Evolutionary conservation across 176 grass and related monocot species (phyloP).

Genomic region (Carex parvula): DNA sequence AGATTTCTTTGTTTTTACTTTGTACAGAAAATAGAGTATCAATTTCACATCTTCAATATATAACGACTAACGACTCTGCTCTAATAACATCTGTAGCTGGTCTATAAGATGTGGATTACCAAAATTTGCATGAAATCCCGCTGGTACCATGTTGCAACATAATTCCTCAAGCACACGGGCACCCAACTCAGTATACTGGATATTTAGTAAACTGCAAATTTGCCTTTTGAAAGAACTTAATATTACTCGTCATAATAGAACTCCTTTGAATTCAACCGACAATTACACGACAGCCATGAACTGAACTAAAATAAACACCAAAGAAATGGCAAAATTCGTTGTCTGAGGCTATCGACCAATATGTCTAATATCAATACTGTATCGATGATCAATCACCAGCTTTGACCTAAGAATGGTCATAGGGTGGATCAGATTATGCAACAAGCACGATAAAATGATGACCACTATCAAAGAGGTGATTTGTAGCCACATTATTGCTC

Average conservation of each 20-base stretch:
- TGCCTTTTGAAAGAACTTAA: neutral
- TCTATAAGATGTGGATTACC: neutral
- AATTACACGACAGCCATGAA: neutral
- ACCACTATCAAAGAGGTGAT: neutral
- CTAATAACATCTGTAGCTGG: neutral
- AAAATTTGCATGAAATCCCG: neutral
- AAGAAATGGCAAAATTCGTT: neutral
- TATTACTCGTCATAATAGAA: neutral
- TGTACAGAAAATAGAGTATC: neutral
- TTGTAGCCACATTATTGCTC: neutral
- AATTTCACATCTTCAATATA: neutral
- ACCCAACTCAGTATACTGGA: neutral
- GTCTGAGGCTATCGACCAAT: neutral
- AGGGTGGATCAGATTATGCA: neutral
- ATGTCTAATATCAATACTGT: neutral
- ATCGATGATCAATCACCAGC: neutral
- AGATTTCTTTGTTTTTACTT: neutral
- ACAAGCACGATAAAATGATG: neutral
- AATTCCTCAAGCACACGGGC: neutral
- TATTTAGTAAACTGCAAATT: neutral
- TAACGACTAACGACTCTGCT: neutral
- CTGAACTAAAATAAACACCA: neutral
- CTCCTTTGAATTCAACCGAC: neutral
- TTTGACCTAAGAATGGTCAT: neutral
- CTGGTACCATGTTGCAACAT: neutral